These are phyloP conservation scores for Marasmius fiardii DNA, from an alignment of 1,284 basidiomycete genomes.

Conservation along the genomic window DNA sequence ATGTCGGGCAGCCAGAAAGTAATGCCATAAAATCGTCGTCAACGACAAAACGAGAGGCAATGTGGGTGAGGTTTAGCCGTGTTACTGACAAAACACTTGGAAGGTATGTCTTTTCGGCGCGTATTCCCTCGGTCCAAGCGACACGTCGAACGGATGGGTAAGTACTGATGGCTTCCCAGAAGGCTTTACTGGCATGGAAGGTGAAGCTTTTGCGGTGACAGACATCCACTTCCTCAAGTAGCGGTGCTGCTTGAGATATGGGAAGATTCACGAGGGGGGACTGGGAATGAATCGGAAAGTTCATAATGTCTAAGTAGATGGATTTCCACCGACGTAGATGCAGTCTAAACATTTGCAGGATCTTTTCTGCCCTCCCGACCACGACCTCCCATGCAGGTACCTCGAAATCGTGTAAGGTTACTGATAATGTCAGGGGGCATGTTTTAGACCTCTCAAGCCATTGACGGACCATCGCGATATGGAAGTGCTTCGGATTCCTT, in stretches of 20 bases:
- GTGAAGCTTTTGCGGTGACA: neutral
- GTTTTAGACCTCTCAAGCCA: constrained; percentile 14
- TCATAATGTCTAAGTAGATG: too few relatives aligned
- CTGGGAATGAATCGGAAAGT: too few relatives aligned
- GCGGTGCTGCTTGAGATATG: too few relatives aligned
- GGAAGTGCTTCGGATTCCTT: constrained; percentile 11
- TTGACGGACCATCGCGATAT: constrained; percentile 13
- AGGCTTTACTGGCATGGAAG: neutral
- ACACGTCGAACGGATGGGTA: neutral
- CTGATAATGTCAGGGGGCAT: constrained; percentile 3
- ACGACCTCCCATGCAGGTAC: too few relatives aligned
- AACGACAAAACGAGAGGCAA: neutral
- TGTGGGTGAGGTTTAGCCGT: neutral
- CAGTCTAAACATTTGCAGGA: too few relatives aligned
- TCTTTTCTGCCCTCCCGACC: too few relatives aligned
- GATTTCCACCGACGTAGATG: too few relatives aligned
- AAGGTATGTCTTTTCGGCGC: neutral
- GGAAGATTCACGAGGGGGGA: too few relatives aligned
- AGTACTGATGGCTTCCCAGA: neutral
- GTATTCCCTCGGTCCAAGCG: neutral
- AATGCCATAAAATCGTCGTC: neutral
- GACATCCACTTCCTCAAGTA: too few relatives aligned
- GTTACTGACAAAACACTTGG: neutral
- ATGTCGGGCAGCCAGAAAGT: neutral
- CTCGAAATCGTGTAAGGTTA: too few relatives aligned